A percentile compares a stretch with the other conserved stretches of the same genome.
Evolutionary conservation across 2,329 filamentous ascomycete genomes (phyloP).

Genomic region (Bipolaris oryzae): DNA sequence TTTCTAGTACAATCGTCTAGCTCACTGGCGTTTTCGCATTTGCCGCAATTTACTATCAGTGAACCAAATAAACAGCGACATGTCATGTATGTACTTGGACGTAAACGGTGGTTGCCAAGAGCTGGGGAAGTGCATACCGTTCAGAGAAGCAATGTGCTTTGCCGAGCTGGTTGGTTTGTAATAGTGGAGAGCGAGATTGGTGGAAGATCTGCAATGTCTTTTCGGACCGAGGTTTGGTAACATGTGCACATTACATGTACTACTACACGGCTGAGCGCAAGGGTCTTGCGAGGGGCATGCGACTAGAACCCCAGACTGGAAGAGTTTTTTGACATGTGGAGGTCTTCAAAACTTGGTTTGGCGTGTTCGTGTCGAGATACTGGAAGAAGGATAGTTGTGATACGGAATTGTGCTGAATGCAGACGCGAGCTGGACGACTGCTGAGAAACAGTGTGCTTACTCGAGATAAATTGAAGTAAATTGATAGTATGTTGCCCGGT

Average conservation of each 20-base stretch:
- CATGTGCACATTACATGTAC: not conserved
- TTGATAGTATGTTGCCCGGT: not conserved
- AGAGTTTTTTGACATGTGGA: not conserved
- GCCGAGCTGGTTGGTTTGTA: not conserved
- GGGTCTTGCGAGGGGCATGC: not conserved
- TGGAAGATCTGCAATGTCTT: conserved; percentile 8
- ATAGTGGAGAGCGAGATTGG: conserved; percentile 9
- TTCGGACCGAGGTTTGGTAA: conserved; percentile 7
- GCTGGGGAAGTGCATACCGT: no score
- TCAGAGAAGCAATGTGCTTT: not conserved
- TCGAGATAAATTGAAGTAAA: not conserved
- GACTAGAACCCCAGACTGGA: not conserved
- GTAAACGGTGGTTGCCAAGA: not conserved
- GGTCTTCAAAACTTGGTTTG: not conserved
- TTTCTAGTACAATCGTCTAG: no score
- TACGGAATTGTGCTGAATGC: not conserved
- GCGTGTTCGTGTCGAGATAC: not conserved
- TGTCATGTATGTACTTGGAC: no score
- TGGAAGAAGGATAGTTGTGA: not conserved
- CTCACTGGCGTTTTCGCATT: no score
- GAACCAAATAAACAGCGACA: no score
- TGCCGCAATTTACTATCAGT: conserved; percentile 15
- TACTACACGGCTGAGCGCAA: not conserved
- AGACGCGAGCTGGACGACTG: not conserved
- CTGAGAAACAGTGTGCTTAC: not conserved